phyloP scores from a whole-genome alignment of 768 basidiomycete species.

The Cubamyces lactineus region DNA sequence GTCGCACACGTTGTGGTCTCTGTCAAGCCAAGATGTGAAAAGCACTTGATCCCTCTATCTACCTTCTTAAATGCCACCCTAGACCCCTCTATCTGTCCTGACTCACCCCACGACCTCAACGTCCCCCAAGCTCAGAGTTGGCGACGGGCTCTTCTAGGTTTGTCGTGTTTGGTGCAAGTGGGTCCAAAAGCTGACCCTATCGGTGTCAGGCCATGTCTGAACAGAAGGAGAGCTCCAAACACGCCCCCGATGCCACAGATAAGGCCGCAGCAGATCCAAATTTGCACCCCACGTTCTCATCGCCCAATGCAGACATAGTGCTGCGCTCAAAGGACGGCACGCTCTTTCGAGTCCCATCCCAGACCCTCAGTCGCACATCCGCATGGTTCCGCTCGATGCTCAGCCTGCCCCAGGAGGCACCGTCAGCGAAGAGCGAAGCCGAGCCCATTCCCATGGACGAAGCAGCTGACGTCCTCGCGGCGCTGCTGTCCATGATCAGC shows the following conservation, averaged over 20 bases:
- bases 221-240: neutral
- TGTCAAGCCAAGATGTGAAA: no score
- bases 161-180: no score
- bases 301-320: constrained; percentile 26
- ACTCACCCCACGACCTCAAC: neutral
- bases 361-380: constrained; percentile 30
- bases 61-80: neutral
- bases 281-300: constrained; percentile 24
- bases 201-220: neutral
- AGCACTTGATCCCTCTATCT: no score
- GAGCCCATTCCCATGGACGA: constrained; percentile 39
- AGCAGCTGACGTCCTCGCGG: constrained; percentile 40
- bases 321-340: constrained; percentile 27
- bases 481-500: constrained; percentile 45
- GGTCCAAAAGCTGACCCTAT: no score
- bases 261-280: neutral
- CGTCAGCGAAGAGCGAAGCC: neutral
- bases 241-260: neutral
- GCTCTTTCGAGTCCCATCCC: constrained; percentile 30
- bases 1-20: neutral
- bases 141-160: no score
- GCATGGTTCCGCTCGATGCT: constrained; percentile 36
- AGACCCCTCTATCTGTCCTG: neutral
- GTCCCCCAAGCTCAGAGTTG: neutral
- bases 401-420: constrained; percentile 24